Evolutionary conservation across 2,329 filamentous ascomycete genomes (phyloP), one percentile per base, ranked within the genome.

Genomic region (Penicillium sp.): DNA sequence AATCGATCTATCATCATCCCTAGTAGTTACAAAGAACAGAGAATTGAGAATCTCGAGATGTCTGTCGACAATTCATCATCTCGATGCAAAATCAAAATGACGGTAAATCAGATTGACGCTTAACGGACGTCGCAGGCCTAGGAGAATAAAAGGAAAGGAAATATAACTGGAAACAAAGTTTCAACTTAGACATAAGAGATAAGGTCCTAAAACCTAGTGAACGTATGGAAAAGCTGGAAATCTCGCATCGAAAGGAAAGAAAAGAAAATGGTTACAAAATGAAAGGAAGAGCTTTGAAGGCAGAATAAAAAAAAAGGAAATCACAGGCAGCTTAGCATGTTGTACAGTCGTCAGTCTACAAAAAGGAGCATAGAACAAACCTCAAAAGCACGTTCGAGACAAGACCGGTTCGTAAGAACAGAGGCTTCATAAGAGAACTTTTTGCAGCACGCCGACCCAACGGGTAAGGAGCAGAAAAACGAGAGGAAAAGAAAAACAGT

Each of bases 371-470:
- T 64, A 63, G 61, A 65, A 66, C 64, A 67, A 48, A 65, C 64
- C 68, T 68, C 63, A 65, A 63, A 63, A 69, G 70, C 64, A 69
- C 63, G 65, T 71, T 71, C 69, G 66, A 43, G 40, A 71, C 71
- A 70, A 68, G 65, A 66, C 69, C 69, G 69, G 64, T 70, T 66
- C 65, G 62, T 68, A 64, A 63, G 65, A 60, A 62, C 61, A 63
- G 65, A 68, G 55, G 58, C 55, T 56, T 58, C 55, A 60, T 57
- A 64, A 66, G 63, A 64, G 65, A 70, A 75, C 69, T 75, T 75
- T 75, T 75, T 70, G 71, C 72, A 74, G 65, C 74, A 69, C 69
- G 72, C 72, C 72, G 73, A 70, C 72, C 73, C 72, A 73, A 66
- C 66, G 65, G 67, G 65, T 68, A 72, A 68, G 64, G 65, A 62